phyloP scores from a whole-genome alignment of 805 yeast species.

The Isabelozyma heimii region DNA sequence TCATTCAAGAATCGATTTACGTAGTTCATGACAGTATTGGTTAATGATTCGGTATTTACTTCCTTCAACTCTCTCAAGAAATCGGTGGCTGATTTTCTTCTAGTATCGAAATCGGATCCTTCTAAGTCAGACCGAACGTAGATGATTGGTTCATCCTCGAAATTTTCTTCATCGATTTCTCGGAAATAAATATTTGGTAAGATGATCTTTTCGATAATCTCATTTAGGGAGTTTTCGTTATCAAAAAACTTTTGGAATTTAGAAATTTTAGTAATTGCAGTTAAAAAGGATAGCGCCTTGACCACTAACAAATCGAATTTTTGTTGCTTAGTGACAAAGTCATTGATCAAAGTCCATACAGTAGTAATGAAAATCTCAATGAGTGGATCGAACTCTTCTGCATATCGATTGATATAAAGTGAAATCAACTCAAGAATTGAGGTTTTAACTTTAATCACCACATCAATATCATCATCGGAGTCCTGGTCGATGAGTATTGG shows the following conservation, averaged over 20 bases:
- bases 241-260: conserved; percentile 65
- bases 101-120: conserved; percentile 89
- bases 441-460: conserved; percentile 70
- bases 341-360: conserved; percentile 71
- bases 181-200: conserved; percentile 86
- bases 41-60: conserved; percentile 69
- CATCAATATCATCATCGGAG: conserved; percentile 68
- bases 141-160: conserved; percentile 96
- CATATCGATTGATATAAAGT: conserved; percentile 85
- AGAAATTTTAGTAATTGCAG: conserved; percentile 73
- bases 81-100: conserved; percentile 91
- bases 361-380: conserved; percentile 77
- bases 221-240: conserved; percentile 57
- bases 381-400: conserved; percentile 82
- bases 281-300: conserved; percentile 74
- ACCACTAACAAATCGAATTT: conserved; percentile 85
- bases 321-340: conserved; percentile 61
- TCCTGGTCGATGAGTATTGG: conserved; percentile 51
- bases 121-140: conserved; percentile 90
- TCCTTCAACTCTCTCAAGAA: conserved; percentile 84
- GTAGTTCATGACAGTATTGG: conserved; percentile 70
- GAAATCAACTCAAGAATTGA: conserved; percentile 82
- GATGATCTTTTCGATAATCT: conserved; percentile 77
- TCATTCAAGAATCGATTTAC: conserved; percentile 63
- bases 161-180: conserved; percentile 84